These are phyloP conservation scores for Talaromyces funiculosus DNA, from an alignment of 2,329 filamentous ascomycete genomes.

Conservation along the genomic window DNA sequence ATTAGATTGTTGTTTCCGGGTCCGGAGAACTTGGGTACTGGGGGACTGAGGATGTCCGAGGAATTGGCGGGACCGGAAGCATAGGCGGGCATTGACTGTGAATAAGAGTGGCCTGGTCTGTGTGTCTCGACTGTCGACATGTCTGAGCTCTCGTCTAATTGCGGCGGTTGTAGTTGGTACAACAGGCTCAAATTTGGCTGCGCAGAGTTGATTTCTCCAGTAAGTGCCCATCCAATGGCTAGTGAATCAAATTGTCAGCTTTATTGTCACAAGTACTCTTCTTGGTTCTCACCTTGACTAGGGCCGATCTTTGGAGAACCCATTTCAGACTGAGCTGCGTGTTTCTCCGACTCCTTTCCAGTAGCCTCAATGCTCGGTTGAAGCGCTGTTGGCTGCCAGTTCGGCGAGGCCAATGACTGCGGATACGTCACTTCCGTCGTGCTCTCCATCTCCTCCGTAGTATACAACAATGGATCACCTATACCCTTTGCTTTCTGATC, in stretches of 20 bases:
- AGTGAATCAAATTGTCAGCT: slow-evolving; percentile 28
- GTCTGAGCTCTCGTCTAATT: slow-evolving; percentile 19
- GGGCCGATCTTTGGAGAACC: slow-evolving; percentile 46
- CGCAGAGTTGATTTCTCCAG: slow-evolving; percentile 78
- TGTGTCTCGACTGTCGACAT: slow-evolving; percentile 20
- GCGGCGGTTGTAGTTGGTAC: slow-evolving; percentile 56
- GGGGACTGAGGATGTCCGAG: neutral
- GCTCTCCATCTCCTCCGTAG: slow-evolving; percentile 70
- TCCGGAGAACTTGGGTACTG: slow-evolving; percentile 5
- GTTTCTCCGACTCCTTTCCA: slow-evolving; percentile 20
- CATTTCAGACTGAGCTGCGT: slow-evolving; percentile 24
- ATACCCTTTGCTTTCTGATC: slow-evolving; percentile 86
- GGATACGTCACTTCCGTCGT: slow-evolving; percentile 53
- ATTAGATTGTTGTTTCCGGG: neutral
- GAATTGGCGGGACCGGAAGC: neutral
- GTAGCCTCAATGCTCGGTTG: slow-evolving; percentile 18
- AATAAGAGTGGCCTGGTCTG: slow-evolving; percentile 20
- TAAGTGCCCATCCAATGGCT: slow-evolving; percentile 80
- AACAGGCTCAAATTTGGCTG: slow-evolving; percentile 77
- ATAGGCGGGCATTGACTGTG: slow-evolving; percentile 29
- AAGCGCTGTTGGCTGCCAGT: slow-evolving; percentile 39
- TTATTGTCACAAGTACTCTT: no score
- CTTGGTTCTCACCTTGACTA: slow-evolving; percentile 42
- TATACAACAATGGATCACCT: slow-evolving; percentile 64
- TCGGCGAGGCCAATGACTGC: slow-evolving; percentile 46